Evolutionary conservation across 1,284 basidiomycete genomes (phyloP).

Genomic region (Tilletia indica): DNA sequence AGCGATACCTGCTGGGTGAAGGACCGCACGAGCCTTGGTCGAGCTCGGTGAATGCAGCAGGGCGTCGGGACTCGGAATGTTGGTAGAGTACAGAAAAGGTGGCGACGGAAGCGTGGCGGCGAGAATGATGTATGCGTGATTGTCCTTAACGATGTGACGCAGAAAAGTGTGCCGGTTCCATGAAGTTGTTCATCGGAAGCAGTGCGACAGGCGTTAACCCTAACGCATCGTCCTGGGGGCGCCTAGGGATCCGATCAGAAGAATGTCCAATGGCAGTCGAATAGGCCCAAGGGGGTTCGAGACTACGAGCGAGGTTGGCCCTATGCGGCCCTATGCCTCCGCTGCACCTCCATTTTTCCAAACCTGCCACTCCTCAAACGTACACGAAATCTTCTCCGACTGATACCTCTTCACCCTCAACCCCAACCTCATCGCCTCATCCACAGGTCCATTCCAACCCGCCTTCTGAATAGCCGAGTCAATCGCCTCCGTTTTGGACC

Average conservation of each 20-base stretch:
- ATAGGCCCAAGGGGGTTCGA: no score
- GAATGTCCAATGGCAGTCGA: no score
- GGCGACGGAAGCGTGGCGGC: background rate
- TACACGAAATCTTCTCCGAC: constrained; percentile 70
- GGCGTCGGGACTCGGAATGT: no score
- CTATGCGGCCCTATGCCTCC: background rate
- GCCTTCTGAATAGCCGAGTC: constrained; percentile 89
- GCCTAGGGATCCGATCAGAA: no score
- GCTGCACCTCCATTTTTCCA: constrained; percentile 13
- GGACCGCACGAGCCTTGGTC: no score
- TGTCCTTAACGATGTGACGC: no score
- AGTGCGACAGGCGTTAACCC: no score
- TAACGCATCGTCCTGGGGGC: no score
- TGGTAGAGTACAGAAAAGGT: background rate
- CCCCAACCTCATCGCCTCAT: constrained; percentile 74
- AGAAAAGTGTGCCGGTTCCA: no score
- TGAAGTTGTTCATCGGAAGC: no score
- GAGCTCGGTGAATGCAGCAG: no score
- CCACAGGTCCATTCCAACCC: constrained; percentile 74
- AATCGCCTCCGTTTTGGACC: constrained; percentile 83
- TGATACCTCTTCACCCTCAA: constrained; percentile 81
- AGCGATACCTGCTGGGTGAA: no score
- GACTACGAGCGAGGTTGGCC: background rate
- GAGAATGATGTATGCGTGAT: background rate
- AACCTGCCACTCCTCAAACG: constrained; percentile 69